A percentile compares a stretch with the other conserved stretches of the same genome.
Evolutionary conservation across 1,139 yeast genomes (phyloP).

Genomic region (Blastobotrys indianensis): DNA sequence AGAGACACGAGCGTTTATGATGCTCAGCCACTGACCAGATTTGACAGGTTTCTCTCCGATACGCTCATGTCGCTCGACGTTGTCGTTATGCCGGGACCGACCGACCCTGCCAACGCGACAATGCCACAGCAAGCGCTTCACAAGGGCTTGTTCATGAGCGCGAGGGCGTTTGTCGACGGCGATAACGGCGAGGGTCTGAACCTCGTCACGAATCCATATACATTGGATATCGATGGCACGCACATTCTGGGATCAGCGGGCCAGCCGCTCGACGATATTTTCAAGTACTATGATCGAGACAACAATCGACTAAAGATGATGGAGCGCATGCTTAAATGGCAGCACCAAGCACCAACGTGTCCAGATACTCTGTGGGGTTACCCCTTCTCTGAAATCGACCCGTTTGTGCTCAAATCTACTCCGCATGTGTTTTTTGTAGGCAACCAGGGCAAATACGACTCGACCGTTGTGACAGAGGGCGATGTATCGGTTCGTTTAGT

Average conservation of each 20-base stretch:
- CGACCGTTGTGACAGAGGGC: conserved; percentile 35
- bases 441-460: conserved; percentile 60
- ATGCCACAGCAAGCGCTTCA: conserved; percentile 91
- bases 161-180: conserved; percentile 35
- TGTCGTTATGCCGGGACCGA: conserved; percentile 74
- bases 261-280: conserved; percentile 73
- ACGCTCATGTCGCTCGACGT: conserved; percentile 58
- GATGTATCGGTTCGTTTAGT: conserved; percentile 45
- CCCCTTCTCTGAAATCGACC: conserved; percentile 77
- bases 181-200: conserved; percentile 15
- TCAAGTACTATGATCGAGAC: conserved; percentile 45
- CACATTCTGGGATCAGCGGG: conserved; percentile 73
- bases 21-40: conserved; percentile 31
- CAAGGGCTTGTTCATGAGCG: conserved; percentile 54
- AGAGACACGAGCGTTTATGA: conserved; percentile 19
- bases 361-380: conserved; percentile 88
- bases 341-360: conserved; percentile 85
- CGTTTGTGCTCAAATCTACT: conserved; percentile 66
- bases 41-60: conserved; percentile 59
- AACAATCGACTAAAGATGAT: conserved; percentile 47
- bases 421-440: conserved; percentile 89
- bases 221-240: conserved; percentile 53
- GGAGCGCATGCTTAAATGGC: conserved; percentile 73
- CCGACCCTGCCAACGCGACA: conserved; percentile 77
- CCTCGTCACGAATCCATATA: conserved; percentile 67